These are phyloP conservation scores for Starmerella etchellsii DNA, from an alignment of 805 yeast genomes.

Conservation along the genomic window DNA sequence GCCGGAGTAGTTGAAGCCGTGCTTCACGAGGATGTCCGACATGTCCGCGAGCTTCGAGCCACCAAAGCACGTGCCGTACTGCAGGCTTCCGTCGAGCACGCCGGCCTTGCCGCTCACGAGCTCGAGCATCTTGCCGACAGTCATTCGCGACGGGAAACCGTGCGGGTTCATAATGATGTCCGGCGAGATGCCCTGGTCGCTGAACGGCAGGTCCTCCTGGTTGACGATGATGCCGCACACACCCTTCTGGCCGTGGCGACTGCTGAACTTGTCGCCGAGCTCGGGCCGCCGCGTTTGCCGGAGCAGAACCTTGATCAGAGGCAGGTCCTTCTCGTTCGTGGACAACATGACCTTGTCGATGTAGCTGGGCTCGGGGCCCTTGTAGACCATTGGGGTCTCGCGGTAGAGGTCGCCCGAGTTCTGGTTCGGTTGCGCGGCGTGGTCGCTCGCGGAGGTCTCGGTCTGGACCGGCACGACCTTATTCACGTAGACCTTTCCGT, in stretches of 20 bases:
- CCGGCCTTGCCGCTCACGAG: conserved; percentile 96
- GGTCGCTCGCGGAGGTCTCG: conserved; percentile 34
- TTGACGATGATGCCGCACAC: conserved; percentile 97
- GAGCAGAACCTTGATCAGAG: conserved; percentile 76
- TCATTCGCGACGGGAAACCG: conserved; percentile 99
- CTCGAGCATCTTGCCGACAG: conserved; percentile 97
- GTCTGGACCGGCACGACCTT: conserved; percentile 76
- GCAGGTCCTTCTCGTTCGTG: conserved; percentile 88
- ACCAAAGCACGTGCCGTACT: conserved; percentile 97
- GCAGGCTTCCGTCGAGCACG: conserved; percentile 77
- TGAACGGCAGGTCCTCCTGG: conserved; percentile 94
- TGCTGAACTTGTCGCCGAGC: conserved; percentile 91
- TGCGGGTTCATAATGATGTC: conserved; percentile 96
- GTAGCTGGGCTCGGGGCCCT: conserved; percentile 91
- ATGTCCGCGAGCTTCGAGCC: conserved; percentile 94
- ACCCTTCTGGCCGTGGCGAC: conserved; percentile 98
- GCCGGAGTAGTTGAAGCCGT: conserved; percentile 90
- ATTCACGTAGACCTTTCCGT: conserved; percentile 89
- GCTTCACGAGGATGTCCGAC: conserved; percentile 77
- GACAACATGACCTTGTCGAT: conserved; percentile 97
- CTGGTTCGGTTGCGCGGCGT: conserved; percentile 13
- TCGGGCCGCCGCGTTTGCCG: conserved; percentile 97
- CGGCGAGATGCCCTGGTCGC: conserved; percentile 81
- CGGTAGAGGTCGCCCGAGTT: conserved; percentile 49
- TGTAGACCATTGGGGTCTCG: conserved; percentile 82